Evolutionary conservation across 2,329 filamentous ascomycete genomes (phyloP).

Genomic region (Tolypocladium tundrense): DNA sequence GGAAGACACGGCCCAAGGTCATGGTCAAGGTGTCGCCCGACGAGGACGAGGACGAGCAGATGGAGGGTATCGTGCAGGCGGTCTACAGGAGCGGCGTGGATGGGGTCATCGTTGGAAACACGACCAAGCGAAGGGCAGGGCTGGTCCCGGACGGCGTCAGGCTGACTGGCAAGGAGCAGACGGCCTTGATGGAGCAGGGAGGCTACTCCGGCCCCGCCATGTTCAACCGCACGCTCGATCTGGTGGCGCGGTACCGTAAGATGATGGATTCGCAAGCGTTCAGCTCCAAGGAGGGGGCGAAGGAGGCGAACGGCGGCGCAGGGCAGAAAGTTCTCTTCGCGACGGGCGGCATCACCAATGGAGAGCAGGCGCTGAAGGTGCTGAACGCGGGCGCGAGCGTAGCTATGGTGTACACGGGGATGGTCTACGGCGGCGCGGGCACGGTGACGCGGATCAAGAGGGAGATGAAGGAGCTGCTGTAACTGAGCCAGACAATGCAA

Average conservation of each 20-base stretch:
- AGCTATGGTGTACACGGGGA: constrained; percentile 80
- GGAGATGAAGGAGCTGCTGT: constrained; percentile 39
- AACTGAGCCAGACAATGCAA: not conserved
- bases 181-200: constrained; percentile 63
- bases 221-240: constrained; percentile 66
- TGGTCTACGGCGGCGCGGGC: constrained; percentile 55
- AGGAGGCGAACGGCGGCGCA: constrained; percentile 19
- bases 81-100: constrained; percentile 79
- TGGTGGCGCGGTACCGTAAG: constrained; percentile 71
- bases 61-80: constrained; percentile 80
- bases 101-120: constrained; percentile 95
- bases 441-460: constrained; percentile 55
- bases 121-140: constrained; percentile 71
- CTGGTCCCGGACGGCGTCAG: constrained; percentile 57
- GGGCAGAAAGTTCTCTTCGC: constrained; percentile 78
- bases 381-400: constrained; percentile 84
- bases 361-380: constrained; percentile 69
- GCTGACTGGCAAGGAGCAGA: constrained; percentile 56
- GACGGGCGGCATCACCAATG: constrained; percentile 84
- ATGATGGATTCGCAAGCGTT: constrained; percentile 45
- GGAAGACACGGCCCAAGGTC: constrained; percentile 58
- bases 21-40: constrained; percentile 99
- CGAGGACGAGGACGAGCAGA: constrained; percentile 75
- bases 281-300: constrained; percentile 17
- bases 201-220: constrained; percentile 87